A percentile compares a stretch with the other conserved stretches of the same genome.
Evolutionary conservation across 805 yeast species (phyloP).

Genomic region (Zygoascus tannicola): DNA sequence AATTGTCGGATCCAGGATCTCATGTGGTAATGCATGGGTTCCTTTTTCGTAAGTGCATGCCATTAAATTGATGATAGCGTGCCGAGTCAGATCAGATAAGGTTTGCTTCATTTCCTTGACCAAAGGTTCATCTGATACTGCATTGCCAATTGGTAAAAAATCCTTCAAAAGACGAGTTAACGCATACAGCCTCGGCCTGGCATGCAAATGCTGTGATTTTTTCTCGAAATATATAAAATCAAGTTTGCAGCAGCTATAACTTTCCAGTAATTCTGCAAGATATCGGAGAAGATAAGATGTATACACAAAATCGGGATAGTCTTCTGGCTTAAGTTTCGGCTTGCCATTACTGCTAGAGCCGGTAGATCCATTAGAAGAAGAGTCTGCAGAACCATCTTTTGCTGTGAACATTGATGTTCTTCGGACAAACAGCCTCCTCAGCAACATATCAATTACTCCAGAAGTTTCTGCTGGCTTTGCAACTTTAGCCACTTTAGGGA

Average conservation of each 20-base stretch:
- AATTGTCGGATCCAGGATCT: conserved; percentile 51
- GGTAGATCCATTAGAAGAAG: conserved; percentile 11
- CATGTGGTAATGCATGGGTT: conserved; percentile 26
- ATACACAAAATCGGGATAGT: conserved; percentile 52
- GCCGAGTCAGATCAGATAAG: conserved; percentile 52
- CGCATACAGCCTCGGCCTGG: conserved; percentile 67
- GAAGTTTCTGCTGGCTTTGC: conserved; percentile 23
- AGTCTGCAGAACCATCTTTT: background rate
- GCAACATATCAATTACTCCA: conserved; percentile 54
- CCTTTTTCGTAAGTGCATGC: conserved; percentile 46
- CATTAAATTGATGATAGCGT: conserved; percentile 53
- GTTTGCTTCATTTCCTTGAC: conserved; percentile 34
- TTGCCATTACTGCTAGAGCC: conserved; percentile 12
- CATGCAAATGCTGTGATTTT: conserved; percentile 28
- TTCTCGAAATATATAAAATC: conserved; percentile 75
- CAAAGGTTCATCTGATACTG: conserved; percentile 20
- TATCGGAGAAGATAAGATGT: conserved; percentile 59
- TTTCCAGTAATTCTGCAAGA: conserved; percentile 60
- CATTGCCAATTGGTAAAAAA: conserved; percentile 41
- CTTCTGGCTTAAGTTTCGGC: conserved; percentile 17
- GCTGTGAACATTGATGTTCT: background rate
- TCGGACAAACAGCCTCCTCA: conserved; percentile 53
- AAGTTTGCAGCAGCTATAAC: conserved; percentile 72
- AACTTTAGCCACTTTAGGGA: conserved; percentile 2
- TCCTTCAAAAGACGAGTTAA: conserved; percentile 70